A percentile compares a stretch with the other conserved stretches of the same genome.
These are phyloP conservation scores for Trebouxia sp. DNA, from an alignment of 139 green algal species.

Conservation along the genomic window DNA sequence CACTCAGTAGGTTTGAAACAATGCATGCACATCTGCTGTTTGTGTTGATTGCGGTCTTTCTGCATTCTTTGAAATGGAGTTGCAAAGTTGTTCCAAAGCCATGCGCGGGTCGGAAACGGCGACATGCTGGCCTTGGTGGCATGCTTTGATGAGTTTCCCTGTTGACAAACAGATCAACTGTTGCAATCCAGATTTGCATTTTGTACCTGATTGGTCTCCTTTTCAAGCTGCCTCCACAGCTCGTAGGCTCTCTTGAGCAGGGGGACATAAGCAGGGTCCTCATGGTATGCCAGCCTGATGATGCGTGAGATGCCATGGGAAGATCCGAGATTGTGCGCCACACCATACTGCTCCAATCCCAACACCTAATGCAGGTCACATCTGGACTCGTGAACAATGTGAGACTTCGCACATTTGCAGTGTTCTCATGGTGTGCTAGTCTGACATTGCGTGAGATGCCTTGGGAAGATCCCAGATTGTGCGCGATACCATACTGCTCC, in stretches of 20 bases:
- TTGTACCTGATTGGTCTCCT: conserved; percentile 35
- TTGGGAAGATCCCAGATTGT: conserved; percentile 54
- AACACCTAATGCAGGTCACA: conserved; percentile 49
- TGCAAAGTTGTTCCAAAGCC: no score
- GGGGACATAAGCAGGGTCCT: conserved; percentile 50
- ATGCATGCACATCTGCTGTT: no score
- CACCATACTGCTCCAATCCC: conserved; percentile 55
- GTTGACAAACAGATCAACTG: neutral
- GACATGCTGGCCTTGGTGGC: no score
- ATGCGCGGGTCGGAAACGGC: no score
- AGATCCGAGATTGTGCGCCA: conserved; percentile 48
- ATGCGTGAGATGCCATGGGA: conserved; percentile 67
- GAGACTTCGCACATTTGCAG: conserved; percentile 59
- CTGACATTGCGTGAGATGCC: conserved; percentile 67
- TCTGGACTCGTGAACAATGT: no score
- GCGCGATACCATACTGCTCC: conserved; percentile 37
- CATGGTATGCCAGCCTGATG: conserved; percentile 63
- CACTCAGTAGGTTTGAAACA: no score
- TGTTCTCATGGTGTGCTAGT: conserved; percentile 51
- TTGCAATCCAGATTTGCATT: neutral
- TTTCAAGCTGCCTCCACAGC: conserved; percentile 54
- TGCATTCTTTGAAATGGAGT: no score
- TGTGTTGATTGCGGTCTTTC: no score
- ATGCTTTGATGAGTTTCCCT: neutral
- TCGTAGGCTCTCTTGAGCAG: conserved; percentile 52